Percentiles rank a stretch among this genome's conserved stretches.
phyloP scores from a whole-genome alignment of 495 filamentous ascomycete species.

The Xanthoparmelia taractica region DNA sequence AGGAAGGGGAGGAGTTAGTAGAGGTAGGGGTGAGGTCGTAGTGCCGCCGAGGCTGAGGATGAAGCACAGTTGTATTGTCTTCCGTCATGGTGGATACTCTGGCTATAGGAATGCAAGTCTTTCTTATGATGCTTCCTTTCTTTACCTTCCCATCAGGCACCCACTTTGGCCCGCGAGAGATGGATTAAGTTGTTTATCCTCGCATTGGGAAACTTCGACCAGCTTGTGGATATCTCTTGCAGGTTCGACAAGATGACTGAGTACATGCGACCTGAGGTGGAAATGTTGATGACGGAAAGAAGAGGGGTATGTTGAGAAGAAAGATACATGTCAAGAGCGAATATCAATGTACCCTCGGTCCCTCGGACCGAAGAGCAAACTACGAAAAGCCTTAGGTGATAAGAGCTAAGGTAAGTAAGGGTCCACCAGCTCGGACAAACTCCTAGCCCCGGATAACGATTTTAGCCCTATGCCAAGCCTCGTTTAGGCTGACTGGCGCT shows the following conservation, averaged over 20 bases:
- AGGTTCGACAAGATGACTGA: background rate
- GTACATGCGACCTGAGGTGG: background rate
- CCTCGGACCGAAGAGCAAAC: background rate
- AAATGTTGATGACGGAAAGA: background rate
- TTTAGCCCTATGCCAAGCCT: too few relatives aligned
- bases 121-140: slow-evolving; percentile 7
- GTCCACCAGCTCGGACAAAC: too few relatives aligned
- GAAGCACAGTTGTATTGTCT: slow-evolving; percentile 50
- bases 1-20: slow-evolving; percentile 41
- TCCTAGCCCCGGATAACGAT: too few relatives aligned
- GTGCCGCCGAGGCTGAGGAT: slow-evolving; percentile 66
- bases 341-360: background rate
- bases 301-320: background rate
- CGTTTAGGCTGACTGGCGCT: too few relatives aligned
- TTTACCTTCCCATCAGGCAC: background rate
- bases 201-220: background rate
- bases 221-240: background rate
- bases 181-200: background rate
- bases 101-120: background rate
- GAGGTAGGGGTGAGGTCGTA: slow-evolving; percentile 57
- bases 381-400: too few relatives aligned
- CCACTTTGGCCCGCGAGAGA: background rate
- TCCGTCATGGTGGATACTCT: slow-evolving; percentile 13
- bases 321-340: background rate
- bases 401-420: too few relatives aligned